Percentiles rank a stretch among this genome's conserved stretches.
Conservation (phyloP, 2,329 filamentous ascomycete species). For the Aspergillus sp. region DNA sequence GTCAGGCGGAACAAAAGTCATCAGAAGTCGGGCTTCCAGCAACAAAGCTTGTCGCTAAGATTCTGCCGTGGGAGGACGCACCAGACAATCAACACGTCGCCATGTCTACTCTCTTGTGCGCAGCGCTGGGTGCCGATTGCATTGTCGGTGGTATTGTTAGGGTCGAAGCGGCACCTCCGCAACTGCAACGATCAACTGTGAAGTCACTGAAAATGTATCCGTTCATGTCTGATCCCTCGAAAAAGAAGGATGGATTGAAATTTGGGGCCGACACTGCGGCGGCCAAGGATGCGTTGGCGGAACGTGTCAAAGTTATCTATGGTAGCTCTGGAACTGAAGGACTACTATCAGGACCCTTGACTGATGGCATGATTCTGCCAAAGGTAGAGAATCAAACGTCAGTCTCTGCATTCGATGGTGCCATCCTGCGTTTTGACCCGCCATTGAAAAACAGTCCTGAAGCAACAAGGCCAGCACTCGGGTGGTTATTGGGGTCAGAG, state of each 20-base stretch:
- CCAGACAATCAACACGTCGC: constrained; percentile 76
- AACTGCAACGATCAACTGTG: constrained; percentile 62
- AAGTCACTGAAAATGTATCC: constrained; percentile 74
- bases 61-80: constrained; percentile 78
- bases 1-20: constrained; percentile 60
- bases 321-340: constrained; percentile 55
- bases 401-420: constrained; percentile 70
- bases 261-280: constrained; percentile 85
- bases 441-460: constrained; percentile 33
- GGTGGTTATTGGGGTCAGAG: constrained; percentile 76
- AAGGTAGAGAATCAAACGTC: constrained; percentile 52
- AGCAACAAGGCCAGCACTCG: constrained; percentile 25
- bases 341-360: constrained; percentile 77
- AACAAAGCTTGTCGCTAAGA: constrained; percentile 67
- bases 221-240: constrained; percentile 58
- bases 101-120: constrained; percentile 72
- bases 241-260: constrained; percentile 63
- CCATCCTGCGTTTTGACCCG: constrained; percentile 73
- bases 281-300: constrained; percentile 69
- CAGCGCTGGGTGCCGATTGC: constrained; percentile 63
- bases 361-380: constrained; percentile 77
- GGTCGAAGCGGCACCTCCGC: constrained; percentile 73
- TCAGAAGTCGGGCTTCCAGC: constrained; percentile 54
- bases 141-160: constrained; percentile 84
- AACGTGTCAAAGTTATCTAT: constrained; percentile 69